Conservation (phyloP, 2,329 filamentous ascomycete genomes). For the Corynespora cassiicola region DNA sequence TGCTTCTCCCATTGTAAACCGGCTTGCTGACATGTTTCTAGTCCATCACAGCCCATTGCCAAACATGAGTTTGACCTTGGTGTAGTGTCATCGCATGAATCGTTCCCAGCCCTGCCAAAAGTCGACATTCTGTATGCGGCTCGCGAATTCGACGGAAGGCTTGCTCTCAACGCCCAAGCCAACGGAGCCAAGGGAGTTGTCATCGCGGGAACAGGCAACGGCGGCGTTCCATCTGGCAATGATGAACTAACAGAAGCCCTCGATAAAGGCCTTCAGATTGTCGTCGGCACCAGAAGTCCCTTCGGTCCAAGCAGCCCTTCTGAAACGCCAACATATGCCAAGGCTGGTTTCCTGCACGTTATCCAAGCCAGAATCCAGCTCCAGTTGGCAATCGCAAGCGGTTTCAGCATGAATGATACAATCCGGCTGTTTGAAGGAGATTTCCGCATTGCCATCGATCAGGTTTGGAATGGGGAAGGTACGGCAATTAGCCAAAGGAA, state of each 20-base stretch:
- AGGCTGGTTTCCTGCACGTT: conserved; percentile 28
- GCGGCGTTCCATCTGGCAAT: conserved; percentile 25
- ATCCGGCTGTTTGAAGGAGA: conserved; percentile 34
- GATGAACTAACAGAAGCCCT: conserved; percentile 26
- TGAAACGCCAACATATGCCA: conserved; percentile 22
- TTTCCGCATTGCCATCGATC: conserved; percentile 30
- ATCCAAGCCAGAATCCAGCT: conserved; percentile 36
- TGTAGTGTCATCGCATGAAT: conserved; percentile 16
- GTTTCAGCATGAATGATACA: conserved; percentile 32
- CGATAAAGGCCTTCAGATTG: conserved; percentile 29
- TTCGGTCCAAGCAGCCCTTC: conserved; percentile 27
- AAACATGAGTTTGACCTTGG: conserved; percentile 28
- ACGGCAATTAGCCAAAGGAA: too few species aligned
- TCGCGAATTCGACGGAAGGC: conserved; percentile 33
- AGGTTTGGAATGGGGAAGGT: conserved; percentile 25
- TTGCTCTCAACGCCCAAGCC: conserved; percentile 26
- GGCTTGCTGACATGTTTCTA: conserved; percentile 1
- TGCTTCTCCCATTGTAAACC: not conserved
- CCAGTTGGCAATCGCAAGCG: conserved; percentile 36
- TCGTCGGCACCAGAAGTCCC: conserved; percentile 29
- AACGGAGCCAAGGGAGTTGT: conserved; percentile 33
- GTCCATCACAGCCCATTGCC: conserved; percentile 23
- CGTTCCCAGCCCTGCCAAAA: conserved; percentile 29
- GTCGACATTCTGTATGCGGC: conserved; percentile 39
- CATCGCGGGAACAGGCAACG: conserved; percentile 34